These are phyloP conservation scores for Cercis canadensis DNA, from an alignment of 306 rosid genomes.

Conservation along the genomic window DNA sequence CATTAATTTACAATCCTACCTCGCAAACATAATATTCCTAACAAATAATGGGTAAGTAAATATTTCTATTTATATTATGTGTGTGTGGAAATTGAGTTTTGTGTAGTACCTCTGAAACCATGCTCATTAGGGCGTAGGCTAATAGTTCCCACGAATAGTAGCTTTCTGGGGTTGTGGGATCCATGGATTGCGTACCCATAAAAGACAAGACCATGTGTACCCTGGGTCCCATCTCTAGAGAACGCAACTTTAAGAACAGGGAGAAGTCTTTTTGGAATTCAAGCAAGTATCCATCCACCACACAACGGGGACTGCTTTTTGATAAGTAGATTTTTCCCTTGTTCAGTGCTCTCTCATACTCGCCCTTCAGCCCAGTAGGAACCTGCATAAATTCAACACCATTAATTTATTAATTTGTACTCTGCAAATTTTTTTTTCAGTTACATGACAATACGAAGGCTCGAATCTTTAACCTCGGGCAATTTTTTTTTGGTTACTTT, in stretches of 20 bases:
- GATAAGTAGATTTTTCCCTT: constrained; percentile 78
- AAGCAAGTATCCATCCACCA: constrained; percentile 55
- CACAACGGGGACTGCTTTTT: constrained; percentile 60
- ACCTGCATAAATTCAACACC: too few species aligned
- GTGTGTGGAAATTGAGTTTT: not conserved
- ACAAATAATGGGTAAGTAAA: too few species aligned
- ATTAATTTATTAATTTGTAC: too few species aligned
- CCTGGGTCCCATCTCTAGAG: constrained; percentile 50
- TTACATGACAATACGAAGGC: too few species aligned
- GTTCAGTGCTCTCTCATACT: constrained; percentile 44
- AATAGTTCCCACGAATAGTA: constrained; percentile 75
- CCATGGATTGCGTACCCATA: constrained; percentile 56
- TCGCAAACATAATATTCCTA: too few species aligned
- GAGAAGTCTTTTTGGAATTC: constrained; percentile 66
- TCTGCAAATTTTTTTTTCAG: too few species aligned
- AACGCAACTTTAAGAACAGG: constrained; percentile 53
- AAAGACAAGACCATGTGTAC: constrained; percentile 76
- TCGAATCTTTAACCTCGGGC: too few species aligned
- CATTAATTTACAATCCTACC: too few species aligned
- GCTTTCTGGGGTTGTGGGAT: constrained; percentile 53
- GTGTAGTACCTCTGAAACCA: constrained; percentile 75
- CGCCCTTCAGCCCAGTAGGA: constrained; percentile 49
- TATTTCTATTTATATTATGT: too few species aligned
- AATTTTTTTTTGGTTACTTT: too few species aligned
- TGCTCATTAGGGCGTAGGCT: constrained; percentile 56